Percentiles rank a stretch among this genome's conserved stretches.
Evolutionary conservation across 257 asterid genomes (phyloP).

Genomic region (Paraleonurus japonicus): DNA sequence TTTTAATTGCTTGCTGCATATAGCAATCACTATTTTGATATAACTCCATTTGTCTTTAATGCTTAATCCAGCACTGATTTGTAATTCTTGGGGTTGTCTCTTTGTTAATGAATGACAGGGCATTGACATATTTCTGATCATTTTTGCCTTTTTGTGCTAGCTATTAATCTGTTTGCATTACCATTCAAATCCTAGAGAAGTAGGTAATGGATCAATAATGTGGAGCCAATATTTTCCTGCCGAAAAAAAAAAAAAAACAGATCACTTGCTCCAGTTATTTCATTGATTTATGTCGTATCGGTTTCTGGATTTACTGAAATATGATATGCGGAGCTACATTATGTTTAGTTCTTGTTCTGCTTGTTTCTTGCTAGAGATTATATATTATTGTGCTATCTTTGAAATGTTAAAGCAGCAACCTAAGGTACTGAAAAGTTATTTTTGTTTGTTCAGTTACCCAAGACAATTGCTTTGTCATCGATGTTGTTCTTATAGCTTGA

Average conservation of each 20-base stretch:
- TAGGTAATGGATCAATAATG: constrained; percentile 1
- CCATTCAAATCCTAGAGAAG: constrained; percentile 17
- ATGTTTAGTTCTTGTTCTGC: too few species aligned
- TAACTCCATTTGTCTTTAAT: constrained; percentile 19
- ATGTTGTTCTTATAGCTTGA: neutral
- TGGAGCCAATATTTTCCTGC: neutral
- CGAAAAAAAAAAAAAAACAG: neutral
- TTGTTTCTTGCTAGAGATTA: neutral
- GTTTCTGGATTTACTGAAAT: neutral
- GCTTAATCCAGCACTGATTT: constrained; percentile 18
- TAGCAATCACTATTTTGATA: constrained; percentile 19
- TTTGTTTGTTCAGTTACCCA: neutral
- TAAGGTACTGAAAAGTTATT: neutral
- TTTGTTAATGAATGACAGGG: constrained; percentile 20
- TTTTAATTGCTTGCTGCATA: constrained; percentile 26
- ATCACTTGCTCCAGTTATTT: neutral
- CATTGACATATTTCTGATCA: constrained; percentile 5
- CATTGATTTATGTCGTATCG: neutral
- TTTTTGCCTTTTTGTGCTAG: neutral
- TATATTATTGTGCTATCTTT: neutral
- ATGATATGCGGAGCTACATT: too few species aligned
- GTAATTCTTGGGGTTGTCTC: constrained; percentile 24
- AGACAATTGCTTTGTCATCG: neutral
- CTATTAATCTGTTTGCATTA: constrained; percentile 13
- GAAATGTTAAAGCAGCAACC: neutral